phyloP scores from a whole-genome alignment of 306 rosid genomes.

The Luffa acutangula region DNA sequence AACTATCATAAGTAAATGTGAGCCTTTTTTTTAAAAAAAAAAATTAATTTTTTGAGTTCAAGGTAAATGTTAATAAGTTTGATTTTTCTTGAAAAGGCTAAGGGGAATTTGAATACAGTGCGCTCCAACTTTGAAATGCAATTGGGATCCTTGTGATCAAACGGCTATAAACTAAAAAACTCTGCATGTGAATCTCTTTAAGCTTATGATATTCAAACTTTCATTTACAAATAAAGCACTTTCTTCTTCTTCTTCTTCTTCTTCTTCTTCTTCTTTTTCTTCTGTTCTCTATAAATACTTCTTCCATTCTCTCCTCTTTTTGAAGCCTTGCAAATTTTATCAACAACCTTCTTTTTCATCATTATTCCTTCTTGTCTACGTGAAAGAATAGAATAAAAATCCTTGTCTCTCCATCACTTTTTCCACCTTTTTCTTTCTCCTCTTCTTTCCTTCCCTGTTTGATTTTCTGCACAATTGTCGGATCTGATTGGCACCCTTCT shows the following conservation, averaged over 20 bases:
- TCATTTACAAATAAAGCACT: background rate
- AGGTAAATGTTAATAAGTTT: background rate
- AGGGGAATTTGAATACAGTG: conserved; percentile 59
- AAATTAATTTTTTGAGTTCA: no score
- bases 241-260: background rate
- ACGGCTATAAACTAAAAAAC: conserved; percentile 56
- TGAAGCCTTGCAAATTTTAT: conserved; percentile 23
- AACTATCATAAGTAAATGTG: background rate
- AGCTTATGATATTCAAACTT: conserved; percentile 9
- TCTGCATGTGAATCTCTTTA: conserved; percentile 72
- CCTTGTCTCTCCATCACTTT: conserved; percentile 32
- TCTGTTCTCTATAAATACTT: conserved; percentile 45
- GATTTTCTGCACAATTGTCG: conserved; percentile 10
- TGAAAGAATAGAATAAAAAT: conserved; percentile 37
- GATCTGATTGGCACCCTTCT: conserved; percentile 33
- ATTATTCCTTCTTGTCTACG: conserved; percentile 68
- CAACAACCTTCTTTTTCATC: conserved; percentile 36
- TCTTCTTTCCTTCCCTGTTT: conserved; percentile 12
- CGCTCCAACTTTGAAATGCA: conserved; percentile 90
- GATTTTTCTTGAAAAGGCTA: background rate
- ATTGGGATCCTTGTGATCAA: conserved; percentile 81
- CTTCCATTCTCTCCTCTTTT: conserved; percentile 17
- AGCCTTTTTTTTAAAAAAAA: no score
- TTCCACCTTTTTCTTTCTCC: conserved; percentile 20
- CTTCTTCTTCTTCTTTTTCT: background rate